Base-by-base conservation (phyloP, 169 alveolate species). In the Besnoitia besnoiti region DNA sequence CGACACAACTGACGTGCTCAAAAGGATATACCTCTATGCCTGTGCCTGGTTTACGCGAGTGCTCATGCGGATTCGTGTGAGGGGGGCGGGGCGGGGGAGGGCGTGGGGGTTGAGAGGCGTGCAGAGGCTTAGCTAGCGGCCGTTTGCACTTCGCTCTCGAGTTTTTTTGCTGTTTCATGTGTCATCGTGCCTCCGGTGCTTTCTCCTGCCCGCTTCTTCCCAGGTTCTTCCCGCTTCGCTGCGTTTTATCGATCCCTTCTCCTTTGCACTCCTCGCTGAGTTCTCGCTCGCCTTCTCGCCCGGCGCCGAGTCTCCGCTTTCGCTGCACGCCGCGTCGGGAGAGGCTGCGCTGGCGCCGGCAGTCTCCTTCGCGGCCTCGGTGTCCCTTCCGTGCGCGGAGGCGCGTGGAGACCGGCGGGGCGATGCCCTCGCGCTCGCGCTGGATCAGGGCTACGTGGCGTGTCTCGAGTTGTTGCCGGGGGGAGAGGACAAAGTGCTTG, bases 281-380 rank as follows among this genome's bases (percentile, higher is more conserved):
- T 37, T 39, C 73, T 62, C 61, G 79, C 79, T 51, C 77, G 40
- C 30, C 77, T 30, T 61, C 77, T 8, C 30, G 8, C 49, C 79
- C 47, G n/a, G n/a, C n/a, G n/a, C n/a, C n/a, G n/a, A n/a, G n/a
- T n/a, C n/a, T n/a, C n/a, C n/a, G n/a, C n/a, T n/a, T n/a, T n/a
- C n/a, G n/a, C n/a, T n/a, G 85, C 37, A 10, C 55, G 82, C 82
- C 0, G 44, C 30, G 4, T 55, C 82, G 84, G 61, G 67, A 27
- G 85, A 85, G 91, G 24, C 82, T 12, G 73, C 44, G 89, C 35
- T 27, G 89, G 73, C 16, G 90, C n/a, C 27, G 37, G 37, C 47
- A 27, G 21, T 61, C 21, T 27, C 4, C 40, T 61, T 61, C 37
- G 77, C 77, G 14, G 30, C 77, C 77, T 30, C 21, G 37, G 77